Conservation (phyloP, 2,329 filamentous ascomycete species). For the Mycosphaerella sp. region DNA sequence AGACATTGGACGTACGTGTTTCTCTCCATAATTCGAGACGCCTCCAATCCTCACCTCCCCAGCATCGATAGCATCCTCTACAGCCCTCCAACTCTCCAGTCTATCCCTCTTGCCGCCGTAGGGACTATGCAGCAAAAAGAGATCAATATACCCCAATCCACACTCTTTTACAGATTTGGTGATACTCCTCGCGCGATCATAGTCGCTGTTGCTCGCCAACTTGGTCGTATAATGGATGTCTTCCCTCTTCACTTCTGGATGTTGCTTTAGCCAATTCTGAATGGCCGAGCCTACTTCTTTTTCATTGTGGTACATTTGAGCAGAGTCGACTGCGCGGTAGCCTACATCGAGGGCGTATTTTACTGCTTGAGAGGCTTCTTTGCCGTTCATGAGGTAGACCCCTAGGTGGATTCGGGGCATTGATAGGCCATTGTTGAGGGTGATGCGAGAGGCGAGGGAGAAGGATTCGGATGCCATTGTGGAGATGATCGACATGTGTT, state of each 20-base stretch:
- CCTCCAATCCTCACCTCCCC: conserved; percentile 67
- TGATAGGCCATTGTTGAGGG: conserved; percentile 57
- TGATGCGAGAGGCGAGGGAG: conserved; percentile 42
- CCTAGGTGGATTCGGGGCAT: conserved; percentile 70
- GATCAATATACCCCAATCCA: conserved; percentile 67
- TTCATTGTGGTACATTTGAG: conserved; percentile 67
- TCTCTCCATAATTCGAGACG: conserved; percentile 72
- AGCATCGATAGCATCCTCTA: conserved; percentile 67
- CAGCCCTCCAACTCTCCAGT: conserved; percentile 66
- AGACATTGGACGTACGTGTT: conserved; percentile 52
- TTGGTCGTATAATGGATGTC: conserved; percentile 79
- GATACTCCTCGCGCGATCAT: conserved; percentile 65
- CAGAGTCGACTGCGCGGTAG: conserved; percentile 52
- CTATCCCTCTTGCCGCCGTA: conserved; percentile 65
- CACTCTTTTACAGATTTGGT: conserved; percentile 57
- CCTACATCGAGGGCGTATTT: conserved; percentile 37
- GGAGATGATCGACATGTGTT: conserved; percentile 12
- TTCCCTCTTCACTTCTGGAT: conserved; percentile 50
- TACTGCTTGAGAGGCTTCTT: conserved; percentile 55
- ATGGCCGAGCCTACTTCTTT: conserved; percentile 63
- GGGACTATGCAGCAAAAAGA: conserved; percentile 74
- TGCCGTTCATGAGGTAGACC: conserved; percentile 63
- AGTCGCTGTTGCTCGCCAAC: conserved; percentile 60
- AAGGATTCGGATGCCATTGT: conserved; percentile 22
- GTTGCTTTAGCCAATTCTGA: conserved; percentile 22